phyloP scores from a whole-genome alignment of 2,329 filamentous ascomycete species.

The Onygenales sp. region DNA sequence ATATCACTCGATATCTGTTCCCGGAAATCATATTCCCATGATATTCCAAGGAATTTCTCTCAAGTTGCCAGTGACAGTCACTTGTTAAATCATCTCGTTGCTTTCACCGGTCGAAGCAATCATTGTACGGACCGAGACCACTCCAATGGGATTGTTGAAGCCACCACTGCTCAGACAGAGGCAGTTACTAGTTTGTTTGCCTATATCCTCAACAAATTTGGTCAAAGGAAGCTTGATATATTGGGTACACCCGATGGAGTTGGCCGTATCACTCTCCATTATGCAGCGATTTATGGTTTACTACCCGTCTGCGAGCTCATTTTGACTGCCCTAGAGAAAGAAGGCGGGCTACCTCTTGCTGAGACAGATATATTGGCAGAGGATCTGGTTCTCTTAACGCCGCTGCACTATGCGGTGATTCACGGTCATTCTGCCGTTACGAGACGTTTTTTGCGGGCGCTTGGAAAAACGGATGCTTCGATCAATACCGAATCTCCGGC shows the following conservation, averaged over 20 bases:
- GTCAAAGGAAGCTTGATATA: neutral
- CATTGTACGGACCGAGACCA: neutral
- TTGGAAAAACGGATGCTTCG: neutral
- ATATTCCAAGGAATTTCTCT: neutral
- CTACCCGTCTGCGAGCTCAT: conserved; percentile 6
- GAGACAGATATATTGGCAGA: neutral
- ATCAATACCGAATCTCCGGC: neutral
- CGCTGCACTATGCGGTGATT: conserved; percentile 10
- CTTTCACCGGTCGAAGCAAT: neutral
- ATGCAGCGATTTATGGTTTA: conserved; percentile 10
- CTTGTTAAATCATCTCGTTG: neutral
- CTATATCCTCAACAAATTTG: neutral
- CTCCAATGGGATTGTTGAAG: neutral
- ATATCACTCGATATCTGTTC: neutral
- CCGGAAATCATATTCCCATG: neutral
- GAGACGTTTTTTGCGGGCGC: conserved; percentile 4
- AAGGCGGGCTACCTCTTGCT: neutral
- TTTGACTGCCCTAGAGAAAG: conserved; percentile 2
- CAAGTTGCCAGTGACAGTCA: neutral
- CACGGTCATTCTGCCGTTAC: conserved; percentile 5
- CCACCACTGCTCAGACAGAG: neutral
- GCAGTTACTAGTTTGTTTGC: neutral
- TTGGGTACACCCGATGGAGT: conserved; percentile 4
- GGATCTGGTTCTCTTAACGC: conserved; percentile 7
- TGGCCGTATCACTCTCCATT: conserved; percentile 12